A percentile compares a stretch with the other conserved stretches of the same genome.
Conservation (phyloP, 2,329 filamentous ascomycete genomes). For the Helotiales sp. region DNA sequence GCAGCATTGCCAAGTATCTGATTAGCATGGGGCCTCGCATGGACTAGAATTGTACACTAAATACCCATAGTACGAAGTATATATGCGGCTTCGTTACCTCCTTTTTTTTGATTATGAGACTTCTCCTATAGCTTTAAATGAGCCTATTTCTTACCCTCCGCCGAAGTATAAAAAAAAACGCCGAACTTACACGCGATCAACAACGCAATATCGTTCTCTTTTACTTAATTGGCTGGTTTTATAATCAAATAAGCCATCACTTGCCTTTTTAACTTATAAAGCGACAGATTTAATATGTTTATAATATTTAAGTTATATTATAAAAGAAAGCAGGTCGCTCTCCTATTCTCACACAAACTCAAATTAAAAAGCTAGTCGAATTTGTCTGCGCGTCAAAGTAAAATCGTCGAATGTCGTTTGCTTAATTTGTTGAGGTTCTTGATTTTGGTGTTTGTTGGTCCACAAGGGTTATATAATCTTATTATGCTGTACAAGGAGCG, state of each 20-base stretch:
- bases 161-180: too few species aligned
- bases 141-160: too few species aligned
- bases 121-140: too few species aligned
- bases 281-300: not conserved
- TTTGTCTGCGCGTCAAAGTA: slow-evolving; percentile 20
- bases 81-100: too few species aligned
- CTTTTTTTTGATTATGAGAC: too few species aligned
- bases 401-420: slow-evolving; percentile 23
- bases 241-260: not conserved
- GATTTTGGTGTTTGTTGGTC: slow-evolving; percentile 25
- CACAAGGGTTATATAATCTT: too few species aligned
- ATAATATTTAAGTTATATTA: not conserved
- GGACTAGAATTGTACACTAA: too few species aligned
- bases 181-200: slow-evolving; percentile 8
- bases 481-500: too few species aligned
- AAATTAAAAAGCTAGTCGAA: slow-evolving; percentile 26
- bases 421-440: slow-evolving; percentile 10
- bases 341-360: slow-evolving; percentile 28
- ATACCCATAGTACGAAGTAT: too few species aligned
- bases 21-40: too few species aligned
- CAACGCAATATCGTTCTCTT: not conserved
- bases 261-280: not conserved
- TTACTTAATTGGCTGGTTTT: slow-evolving; percentile 8
- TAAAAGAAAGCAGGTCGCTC: slow-evolving; percentile 17
- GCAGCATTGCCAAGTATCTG: too few species aligned